Base-by-base conservation (phyloP, 2,329 filamentous ascomycete genomes). In the Stagonosporopsis chrysanthemi region DNA sequence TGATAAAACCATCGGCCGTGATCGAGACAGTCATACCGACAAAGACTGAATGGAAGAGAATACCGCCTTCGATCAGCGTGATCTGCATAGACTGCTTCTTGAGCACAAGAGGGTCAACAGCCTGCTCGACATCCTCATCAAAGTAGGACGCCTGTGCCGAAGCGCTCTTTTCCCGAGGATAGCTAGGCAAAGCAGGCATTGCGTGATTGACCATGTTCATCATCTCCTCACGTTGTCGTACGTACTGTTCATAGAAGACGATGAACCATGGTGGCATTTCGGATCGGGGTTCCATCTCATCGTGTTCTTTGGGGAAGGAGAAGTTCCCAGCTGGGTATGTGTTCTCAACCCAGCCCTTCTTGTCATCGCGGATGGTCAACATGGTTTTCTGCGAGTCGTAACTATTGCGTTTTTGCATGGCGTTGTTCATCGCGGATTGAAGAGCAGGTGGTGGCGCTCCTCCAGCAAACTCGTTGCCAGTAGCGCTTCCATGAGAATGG, bases 31-130 rank as follows among this genome's bases (percentile, higher is more conserved):
- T 88, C 50, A 88, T 79, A 2, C 86, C 86, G 58, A 88, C 87
- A 69, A 88, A 86, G 45, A 88, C 81, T 3, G 82, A 85, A 75
- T 88, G 86, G 75, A 88, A 87, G 52, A 88, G 82, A 59, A 88
- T 82, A 58, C 86, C 85, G 64, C 81, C 87, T 69, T 87, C 86
- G 23, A 85, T 80, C 39, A 80, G 73, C 2, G 75, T 77, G 58
- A 77, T 77, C 35, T 77, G 73, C 54, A 76, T 58, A 14, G 73
- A 76, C 61, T 73, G 71, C 65, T 76, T 77, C 69, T 72, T 73
- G 6, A 76, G 63, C 4, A 77, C 63, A 12, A 76, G 65, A 15
- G 77, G 75, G 28, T 78, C 77, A 1, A 78, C 74, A n/a, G 58
- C 56, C 1, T 73, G 61, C 36, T 75, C 72, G 17, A 75, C 68